Evolutionary conservation across 371 early-diverging fungal species (phyloP).

Genomic region (Apophysomyces elegans): DNA sequence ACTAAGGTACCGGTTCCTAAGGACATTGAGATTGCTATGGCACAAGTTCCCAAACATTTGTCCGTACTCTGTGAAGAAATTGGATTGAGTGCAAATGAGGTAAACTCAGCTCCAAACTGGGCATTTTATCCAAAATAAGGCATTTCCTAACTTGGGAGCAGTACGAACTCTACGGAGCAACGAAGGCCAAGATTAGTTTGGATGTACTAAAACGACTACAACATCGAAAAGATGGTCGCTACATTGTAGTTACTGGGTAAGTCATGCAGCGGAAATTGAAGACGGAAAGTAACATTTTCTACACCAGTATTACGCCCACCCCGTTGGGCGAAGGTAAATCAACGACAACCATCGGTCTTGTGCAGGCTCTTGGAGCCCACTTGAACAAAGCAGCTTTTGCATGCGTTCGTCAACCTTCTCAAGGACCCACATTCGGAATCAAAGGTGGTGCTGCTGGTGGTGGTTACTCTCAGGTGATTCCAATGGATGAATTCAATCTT

Average conservation of each 20-base stretch:
- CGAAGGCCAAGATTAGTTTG: slow-evolving; percentile 90
- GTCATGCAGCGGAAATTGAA: neutral
- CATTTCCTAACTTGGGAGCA: slow-evolving; percentile 24
- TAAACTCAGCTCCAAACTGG: slow-evolving; percentile 17
- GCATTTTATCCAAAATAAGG: neutral
- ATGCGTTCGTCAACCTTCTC: slow-evolving; percentile 96
- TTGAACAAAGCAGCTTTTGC: slow-evolving; percentile 87
- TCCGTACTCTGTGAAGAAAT: slow-evolving; percentile 82
- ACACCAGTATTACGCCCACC: slow-evolving; percentile 88
- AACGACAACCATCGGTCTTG: slow-evolving; percentile 93
- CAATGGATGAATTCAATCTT: slow-evolving; percentile 99
- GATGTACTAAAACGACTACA: slow-evolving; percentile 82
- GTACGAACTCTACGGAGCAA: slow-evolving; percentile 86
- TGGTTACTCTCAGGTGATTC: slow-evolving; percentile 96
- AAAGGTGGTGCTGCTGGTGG: slow-evolving; percentile 99
- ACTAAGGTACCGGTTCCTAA: slow-evolving; percentile 83
- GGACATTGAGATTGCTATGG: slow-evolving; percentile 92
- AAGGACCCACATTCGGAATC: slow-evolving; percentile 98
- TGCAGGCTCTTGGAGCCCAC: slow-evolving; percentile 94
- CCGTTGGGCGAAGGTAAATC: slow-evolving; percentile 98
- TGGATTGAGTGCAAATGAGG: slow-evolving; percentile 72
- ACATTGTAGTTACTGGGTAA: slow-evolving; percentile 95
- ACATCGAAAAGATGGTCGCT: slow-evolving; percentile 82
- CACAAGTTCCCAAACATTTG: slow-evolving; percentile 87
- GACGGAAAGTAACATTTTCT: no score